Base-by-base conservation (phyloP, 169 alveolate species). In the Plasmodium cynomolgi region DNA sequence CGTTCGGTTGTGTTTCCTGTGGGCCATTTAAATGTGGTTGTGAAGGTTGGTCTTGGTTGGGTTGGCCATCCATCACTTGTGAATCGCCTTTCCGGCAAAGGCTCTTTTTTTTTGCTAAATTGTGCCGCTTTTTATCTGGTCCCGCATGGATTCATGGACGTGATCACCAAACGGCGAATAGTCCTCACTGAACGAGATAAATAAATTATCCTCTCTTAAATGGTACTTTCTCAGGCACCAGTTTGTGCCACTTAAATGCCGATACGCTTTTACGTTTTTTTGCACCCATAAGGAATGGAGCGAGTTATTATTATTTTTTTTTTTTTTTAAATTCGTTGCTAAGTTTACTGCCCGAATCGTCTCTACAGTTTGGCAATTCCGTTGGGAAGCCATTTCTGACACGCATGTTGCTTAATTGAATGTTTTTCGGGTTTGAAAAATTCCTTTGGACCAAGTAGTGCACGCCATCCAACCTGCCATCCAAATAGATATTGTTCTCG, bases 181-280 rank as follows among this genome's bases (percentile, higher is more conserved):
- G 37, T 82, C 68, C 39, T 82, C 91, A 26, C 91, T 82, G 33
- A 31, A 56, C n/a, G 91, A 56, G 31, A 50, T 82, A 81, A 47
- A 81, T 82, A 31, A n/a, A 82, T 56, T 29, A 50, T 56, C 47
- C 17, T 20, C 26, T 4, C 54, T 39, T 80, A 56, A 56, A 34
- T 37, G 47, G 75, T 68, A 68, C 47, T 5, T 34, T 26, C 75
- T 84, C 20, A 23, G n/a, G 56, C 74, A 71, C 23, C 20, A 72
- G 54, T 71, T 72, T 44, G 68, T 26, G 20, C 75, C 73, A 71
- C 13, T 71, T 71, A 73, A 72, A 72, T 39, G 20, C 13, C 75
- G 71, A 13, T 33, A 37, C 83, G 31, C 17, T 26, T 72, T 33
- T 84, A 34, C 54, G 17, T 31, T 71, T 72, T 44, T 29, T 29